phyloP scores from a whole-genome alignment of 768 basidiomycete genomes.

The Royoungia palumana region DNA sequence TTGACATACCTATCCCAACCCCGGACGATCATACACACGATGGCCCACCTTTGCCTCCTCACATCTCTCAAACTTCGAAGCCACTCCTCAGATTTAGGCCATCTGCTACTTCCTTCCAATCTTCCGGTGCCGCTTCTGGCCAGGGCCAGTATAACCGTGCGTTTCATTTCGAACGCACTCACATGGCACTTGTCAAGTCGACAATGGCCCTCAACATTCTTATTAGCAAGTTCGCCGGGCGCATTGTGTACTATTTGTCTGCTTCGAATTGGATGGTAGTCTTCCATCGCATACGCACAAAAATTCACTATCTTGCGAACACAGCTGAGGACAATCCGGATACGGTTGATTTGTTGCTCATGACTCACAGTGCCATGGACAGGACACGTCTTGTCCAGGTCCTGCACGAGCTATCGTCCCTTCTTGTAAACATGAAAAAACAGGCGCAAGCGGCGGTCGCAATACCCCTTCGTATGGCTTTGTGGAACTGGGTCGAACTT shows the following conservation, averaged over 20 bases:
- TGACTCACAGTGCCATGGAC: conserved; percentile 77
- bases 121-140: conserved; percentile 32
- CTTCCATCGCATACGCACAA: conserved; percentile 61
- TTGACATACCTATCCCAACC: conserved; percentile 36
- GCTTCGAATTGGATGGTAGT: conserved; percentile 86
- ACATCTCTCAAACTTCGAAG: conserved; percentile 37
- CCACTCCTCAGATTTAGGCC: conserved; percentile 33
- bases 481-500: conserved; percentile 89
- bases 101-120: conserved; percentile 41
- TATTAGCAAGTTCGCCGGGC: conserved; percentile 69
- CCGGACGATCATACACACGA: conserved; percentile 19
- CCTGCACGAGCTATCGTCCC: conserved; percentile 75
- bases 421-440: conserved; percentile 77
- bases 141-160: conserved; percentile 24
- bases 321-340: conserved; percentile 56
- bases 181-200: conserved; percentile 56
- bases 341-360: conserved; percentile 68
- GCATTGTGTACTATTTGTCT: conserved; percentile 82
- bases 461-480: conserved; percentile 65
- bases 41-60: conserved; percentile 35
- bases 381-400: conserved; percentile 63
- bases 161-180: conserved; percentile 56
- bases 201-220: conserved; percentile 53
- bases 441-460: conserved; percentile 73
- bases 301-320: conserved; percentile 63